Percentiles rank a stretch among this genome's conserved stretches.
phyloP scores from a whole-genome alignment of 108 stramenopile species.

The Conticribra guillardii region DNA sequence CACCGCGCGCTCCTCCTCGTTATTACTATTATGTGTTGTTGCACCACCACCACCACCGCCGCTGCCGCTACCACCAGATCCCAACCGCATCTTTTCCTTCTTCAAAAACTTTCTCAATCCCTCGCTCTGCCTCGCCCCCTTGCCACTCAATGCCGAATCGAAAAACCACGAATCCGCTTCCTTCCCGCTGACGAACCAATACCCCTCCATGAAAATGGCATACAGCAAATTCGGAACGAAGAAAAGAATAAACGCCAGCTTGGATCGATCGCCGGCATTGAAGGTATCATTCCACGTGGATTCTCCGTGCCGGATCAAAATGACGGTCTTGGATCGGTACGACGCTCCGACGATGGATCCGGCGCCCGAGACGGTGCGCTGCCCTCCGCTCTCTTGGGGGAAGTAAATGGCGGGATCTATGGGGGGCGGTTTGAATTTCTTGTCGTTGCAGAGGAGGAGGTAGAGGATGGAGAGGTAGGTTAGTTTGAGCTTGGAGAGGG shows the following conservation, averaged over 20 bases:
- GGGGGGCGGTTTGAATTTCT: constrained; percentile 66
- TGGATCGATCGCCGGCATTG: constrained; percentile 81
- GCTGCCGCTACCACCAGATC: constrained; percentile 4
- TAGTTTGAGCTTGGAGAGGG: constrained; percentile 64
- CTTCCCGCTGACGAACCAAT: constrained; percentile 73
- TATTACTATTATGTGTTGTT: too few relatives aligned
- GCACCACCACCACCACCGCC: too few relatives aligned
- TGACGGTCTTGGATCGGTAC: constrained; percentile 73
- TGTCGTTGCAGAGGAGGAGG: constrained; percentile 75
- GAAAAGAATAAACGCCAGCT: constrained; percentile 56
- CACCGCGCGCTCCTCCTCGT: constrained; percentile 47
- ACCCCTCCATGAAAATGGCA: constrained; percentile 62
- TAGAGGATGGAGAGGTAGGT: constrained; percentile 61
- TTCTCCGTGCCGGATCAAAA: constrained; percentile 87
- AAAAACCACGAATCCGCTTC: constrained; percentile 83
- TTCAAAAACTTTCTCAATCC: constrained; percentile 62
- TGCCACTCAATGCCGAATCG: constrained; percentile 72
- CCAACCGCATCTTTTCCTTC: constrained; percentile 39
- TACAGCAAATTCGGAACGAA: constrained; percentile 79
- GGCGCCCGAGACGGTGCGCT: constrained; percentile 3
- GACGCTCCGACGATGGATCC: constrained; percentile 15
- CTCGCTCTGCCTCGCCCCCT: constrained; percentile 70
- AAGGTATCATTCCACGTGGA: constrained; percentile 93
- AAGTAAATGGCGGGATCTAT: constrained; percentile 66
- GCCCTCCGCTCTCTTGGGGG: constrained; percentile 40